A percentile compares a stretch with the other conserved stretches of the same genome.
phyloP scores from a whole-genome alignment of 2,329 filamentous ascomycete species.

The Echinosphaeria canescens region DNA sequence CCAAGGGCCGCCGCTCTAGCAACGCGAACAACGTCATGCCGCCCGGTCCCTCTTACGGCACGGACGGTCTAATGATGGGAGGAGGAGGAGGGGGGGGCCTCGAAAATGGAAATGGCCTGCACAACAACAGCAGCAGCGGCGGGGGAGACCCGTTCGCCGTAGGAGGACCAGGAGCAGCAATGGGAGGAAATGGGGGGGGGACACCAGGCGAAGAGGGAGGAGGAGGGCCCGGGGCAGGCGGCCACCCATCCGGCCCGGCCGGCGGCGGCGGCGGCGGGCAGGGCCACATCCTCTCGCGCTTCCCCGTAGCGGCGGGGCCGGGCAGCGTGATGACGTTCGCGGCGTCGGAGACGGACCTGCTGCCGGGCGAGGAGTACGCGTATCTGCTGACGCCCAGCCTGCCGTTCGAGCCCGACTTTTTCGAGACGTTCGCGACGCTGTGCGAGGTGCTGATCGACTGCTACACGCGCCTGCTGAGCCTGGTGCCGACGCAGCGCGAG shows the following conservation, averaged over 20 bases:
- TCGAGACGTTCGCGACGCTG: constrained; percentile 85
- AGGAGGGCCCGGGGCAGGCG: too few relatives aligned
- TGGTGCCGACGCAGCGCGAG: constrained; percentile 55
- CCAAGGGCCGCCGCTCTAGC: constrained; percentile 33
- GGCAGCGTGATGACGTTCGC: constrained; percentile 32
- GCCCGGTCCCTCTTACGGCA: too few relatives aligned
- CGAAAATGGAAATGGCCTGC: constrained; percentile 6
- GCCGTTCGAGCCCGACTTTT: constrained; percentile 93
- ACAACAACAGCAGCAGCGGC: constrained; percentile 1
- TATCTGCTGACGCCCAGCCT: constrained; percentile 78
- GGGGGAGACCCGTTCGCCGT: too few relatives aligned
- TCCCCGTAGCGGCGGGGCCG: constrained; percentile 10
- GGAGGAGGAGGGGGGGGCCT: constrained; percentile 2
- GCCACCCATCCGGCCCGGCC: too few relatives aligned
- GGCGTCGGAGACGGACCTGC: constrained; percentile 39
- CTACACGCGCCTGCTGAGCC: constrained; percentile 56
- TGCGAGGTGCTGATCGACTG: constrained; percentile 91
- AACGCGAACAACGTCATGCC: constrained; percentile 10
- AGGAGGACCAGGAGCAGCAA: too few relatives aligned
- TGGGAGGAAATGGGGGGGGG: too few relatives aligned
- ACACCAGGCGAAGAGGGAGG: too few relatives aligned
- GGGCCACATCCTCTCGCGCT: background rate
- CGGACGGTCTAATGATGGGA: too few relatives aligned
- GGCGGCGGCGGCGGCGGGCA: constrained; percentile 7
- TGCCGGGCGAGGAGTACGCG: constrained; percentile 71